These are phyloP conservation scores for Lichtheimia ornata DNA, from an alignment of 371 early-diverging fungal species.

Conservation along the genomic window DNA sequence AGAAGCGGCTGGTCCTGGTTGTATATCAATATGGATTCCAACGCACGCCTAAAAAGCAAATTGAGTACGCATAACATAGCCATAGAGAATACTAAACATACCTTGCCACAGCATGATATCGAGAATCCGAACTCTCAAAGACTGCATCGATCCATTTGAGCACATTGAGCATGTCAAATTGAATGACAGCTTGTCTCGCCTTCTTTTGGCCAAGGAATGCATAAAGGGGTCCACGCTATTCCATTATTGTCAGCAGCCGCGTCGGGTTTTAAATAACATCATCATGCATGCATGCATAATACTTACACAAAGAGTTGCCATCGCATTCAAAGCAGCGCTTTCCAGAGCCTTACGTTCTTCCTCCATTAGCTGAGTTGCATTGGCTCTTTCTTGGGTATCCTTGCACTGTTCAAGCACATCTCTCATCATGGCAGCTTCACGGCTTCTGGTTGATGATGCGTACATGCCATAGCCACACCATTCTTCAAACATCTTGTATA, in stretches of 20 bases:
- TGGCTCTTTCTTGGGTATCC: conserved; percentile 68
- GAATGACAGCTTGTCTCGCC: conserved; percentile 59
- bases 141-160: conserved; percentile 73
- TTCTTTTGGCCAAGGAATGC: conserved; percentile 66
- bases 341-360: conserved; percentile 79
- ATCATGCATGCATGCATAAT: no score
- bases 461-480: conserved; percentile 91
- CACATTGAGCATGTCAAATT: conserved; percentile 56
- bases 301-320: conserved; percentile 86
- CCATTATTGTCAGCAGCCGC: background rate
- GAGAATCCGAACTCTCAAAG: conserved; percentile 61
- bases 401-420: conserved; percentile 76
- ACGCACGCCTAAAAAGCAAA: conserved; percentile 43
- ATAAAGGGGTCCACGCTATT: conserved; percentile 66
- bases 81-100: conserved; percentile 12
- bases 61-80: background rate
- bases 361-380: conserved; percentile 69
- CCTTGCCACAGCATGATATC: conserved; percentile 45
- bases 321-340: conserved; percentile 79
- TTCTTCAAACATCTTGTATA: conserved; percentile 86
- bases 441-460: conserved; percentile 61
- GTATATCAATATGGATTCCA: conserved; percentile 69
- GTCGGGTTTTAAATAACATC: no score
- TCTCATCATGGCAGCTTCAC: conserved; percentile 77
- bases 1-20: conserved; percentile 69